Base-by-base conservation (phyloP, 1,284 basidiomycete genomes). In the Pterulicium gracile region DNA sequence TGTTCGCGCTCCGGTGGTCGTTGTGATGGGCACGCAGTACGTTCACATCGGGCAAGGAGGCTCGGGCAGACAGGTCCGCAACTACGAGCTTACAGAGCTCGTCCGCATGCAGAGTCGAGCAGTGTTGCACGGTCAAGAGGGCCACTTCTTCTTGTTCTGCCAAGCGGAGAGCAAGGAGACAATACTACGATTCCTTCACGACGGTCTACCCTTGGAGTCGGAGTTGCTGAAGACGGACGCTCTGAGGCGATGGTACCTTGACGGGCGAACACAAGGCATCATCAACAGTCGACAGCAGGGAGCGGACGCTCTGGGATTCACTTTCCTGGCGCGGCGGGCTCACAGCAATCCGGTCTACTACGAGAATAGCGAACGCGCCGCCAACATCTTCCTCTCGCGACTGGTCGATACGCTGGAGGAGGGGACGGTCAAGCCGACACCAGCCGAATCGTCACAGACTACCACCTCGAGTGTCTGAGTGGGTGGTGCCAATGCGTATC, bases 21-120 rank as follows among this genome's bases (percentile, higher is more conserved):
- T 97, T 27, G 82, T 93, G 43, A 87, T 98, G 82, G 88, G 92
- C 20, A 92, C 94, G 3, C 95, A 98, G 61, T 96, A 90, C 60
- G 63, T 84, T 24, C 70, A 79, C 43, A 56, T 75, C 4, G 67
- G 69, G 36, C 63, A 61, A n/a, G 64, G 68, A 40, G 63, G 60
- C 17, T 49, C 61, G n/a, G 79, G 86, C 53, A 77, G 85, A 24
- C 81, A 84, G 53, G 57, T 93, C 42, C 72, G 74, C 43, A 88
- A 92, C 58, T 98, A 98, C 60, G 65, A 70, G 0, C 66, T 92
- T 24, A 71, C 78, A 23, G 94, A 98, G 56, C 65, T 99, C 41
- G 80, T 88, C 44, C 80, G 81, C 48, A 97, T 98, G 90, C 92
- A 98, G 63, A 81, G 89, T 44, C 77, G 82, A 20, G 92, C 93